phyloP scores from a whole-genome alignment of 768 basidiomycete genomes.

The Tubosaeta sp. region DNA sequence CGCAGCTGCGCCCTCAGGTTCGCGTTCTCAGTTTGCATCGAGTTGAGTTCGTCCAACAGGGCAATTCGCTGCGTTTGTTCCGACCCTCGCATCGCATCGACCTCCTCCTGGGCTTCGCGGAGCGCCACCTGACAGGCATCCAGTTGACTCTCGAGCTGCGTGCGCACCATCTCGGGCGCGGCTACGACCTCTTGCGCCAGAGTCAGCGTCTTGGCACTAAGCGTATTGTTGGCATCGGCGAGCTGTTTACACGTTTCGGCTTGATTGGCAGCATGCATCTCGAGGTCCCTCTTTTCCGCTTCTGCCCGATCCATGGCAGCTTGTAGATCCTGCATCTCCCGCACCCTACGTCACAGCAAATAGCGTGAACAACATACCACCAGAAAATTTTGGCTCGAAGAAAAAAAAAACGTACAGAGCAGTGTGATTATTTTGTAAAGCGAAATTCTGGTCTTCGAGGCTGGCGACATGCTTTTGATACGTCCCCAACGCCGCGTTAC shows the following conservation, averaged over 20 bases:
- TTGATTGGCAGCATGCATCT: constrained; percentile 64
- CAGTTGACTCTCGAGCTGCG: constrained; percentile 63
- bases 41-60: constrained; percentile 84
- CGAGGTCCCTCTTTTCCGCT: constrained; percentile 65
- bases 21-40: constrained; percentile 74
- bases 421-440: constrained; percentile 47
- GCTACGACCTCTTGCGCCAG: constrained; percentile 36
- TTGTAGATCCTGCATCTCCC: constrained; percentile 61
- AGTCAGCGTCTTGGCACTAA: constrained; percentile 67
- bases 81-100: constrained; percentile 59
- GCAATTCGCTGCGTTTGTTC: constrained; percentile 82
- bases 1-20: constrained; percentile 68
- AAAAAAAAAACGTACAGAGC: constrained; percentile 45
- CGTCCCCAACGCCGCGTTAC: constrained; percentile 72
- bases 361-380: background rate
- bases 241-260: constrained; percentile 71
- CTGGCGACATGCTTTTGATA: constrained; percentile 85
- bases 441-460: constrained; percentile 70
- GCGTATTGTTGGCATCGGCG: constrained; percentile 70
- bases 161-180: constrained; percentile 45
- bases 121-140: constrained; percentile 57
- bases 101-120: constrained; percentile 60
- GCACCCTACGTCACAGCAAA: constrained; percentile 43
- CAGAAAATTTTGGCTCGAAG: background rate
- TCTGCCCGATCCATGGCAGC: constrained; percentile 55